These are phyloP conservation scores for Monilinia laxa DNA, from an alignment of 2,329 filamentous ascomycete species.

Conservation along the genomic window DNA sequence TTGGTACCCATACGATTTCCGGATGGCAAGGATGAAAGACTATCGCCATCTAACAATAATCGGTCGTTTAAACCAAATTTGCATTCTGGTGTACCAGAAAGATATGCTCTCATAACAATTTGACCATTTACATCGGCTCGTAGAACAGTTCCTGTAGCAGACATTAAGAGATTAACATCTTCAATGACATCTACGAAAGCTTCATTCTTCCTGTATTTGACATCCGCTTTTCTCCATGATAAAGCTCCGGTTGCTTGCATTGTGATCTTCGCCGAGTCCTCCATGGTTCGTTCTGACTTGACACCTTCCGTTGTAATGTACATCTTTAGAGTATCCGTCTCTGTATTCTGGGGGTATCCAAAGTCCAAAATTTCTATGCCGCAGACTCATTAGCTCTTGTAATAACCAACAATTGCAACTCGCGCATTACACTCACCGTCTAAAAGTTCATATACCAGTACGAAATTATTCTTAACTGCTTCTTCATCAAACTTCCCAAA, in stretches of 20 bases:
- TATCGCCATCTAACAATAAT: slow-evolving; percentile 79
- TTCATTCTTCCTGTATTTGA: slow-evolving; percentile 99
- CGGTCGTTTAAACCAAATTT: slow-evolving; percentile 98
- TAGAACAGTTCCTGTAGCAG: slow-evolving; percentile 91
- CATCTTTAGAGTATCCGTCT: slow-evolving; percentile 98
- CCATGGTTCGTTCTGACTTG: slow-evolving; percentile 80
- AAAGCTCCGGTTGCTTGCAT: slow-evolving; percentile 98
- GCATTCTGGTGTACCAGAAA: slow-evolving; percentile 94
- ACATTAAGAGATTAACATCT: slow-evolving; percentile 98
- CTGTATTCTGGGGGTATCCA: slow-evolving; percentile 97
- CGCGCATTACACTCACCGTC: slow-evolving; percentile 63
- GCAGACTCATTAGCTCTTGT: neutral
- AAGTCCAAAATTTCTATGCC: slow-evolving; percentile 90
- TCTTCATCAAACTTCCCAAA: slow-evolving; percentile 99
- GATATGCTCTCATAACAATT: slow-evolving; percentile 97
- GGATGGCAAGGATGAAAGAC: slow-evolving; percentile 62
- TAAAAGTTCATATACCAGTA: slow-evolving; percentile 93
- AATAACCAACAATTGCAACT: neutral
- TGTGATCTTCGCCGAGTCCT: slow-evolving; percentile 96
- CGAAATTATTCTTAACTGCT: slow-evolving; percentile 99
- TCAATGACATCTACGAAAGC: slow-evolving; percentile 99
- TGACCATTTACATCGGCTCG: slow-evolving; percentile 95
- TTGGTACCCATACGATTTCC: slow-evolving; percentile 80
- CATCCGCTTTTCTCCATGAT: slow-evolving; percentile 94
- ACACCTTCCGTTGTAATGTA: slow-evolving; percentile 99